Evolutionary conservation across 495 filamentous ascomycete species (phyloP), one percentile per base, ranked within the genome.

Genomic region (Podospora bellae-mahoneyi): DNA sequence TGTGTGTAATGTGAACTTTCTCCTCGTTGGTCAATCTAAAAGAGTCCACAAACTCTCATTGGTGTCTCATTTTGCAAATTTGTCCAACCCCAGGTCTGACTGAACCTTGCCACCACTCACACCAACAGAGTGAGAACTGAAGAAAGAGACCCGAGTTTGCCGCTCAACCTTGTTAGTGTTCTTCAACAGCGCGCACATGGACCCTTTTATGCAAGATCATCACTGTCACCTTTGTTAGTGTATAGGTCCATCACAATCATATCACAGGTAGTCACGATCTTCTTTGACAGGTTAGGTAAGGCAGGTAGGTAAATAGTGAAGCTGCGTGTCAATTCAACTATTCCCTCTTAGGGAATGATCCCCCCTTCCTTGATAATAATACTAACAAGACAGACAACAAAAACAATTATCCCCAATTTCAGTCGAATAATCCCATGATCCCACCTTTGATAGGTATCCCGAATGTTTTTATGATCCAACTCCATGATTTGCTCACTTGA

Each of bases 31-130:
- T 48, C 13, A 10, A 10, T 13, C 3, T 10, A 48, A 48, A 48
- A 48, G 39, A 16, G 39, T 48, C 39, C 39, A 48, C 39, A 48
- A 48, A 48, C 39, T 66, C 56, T 57, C 65, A 26, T 18, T 59
- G 20, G 56, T 66, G 64, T 66, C 48, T 56, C 64, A 30, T 16
- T 48, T 10, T 48, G 39, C 39, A 48, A 48, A 48, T 48, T 2
- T 2, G 39, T 48, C 39, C 39, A 48, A 48, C 39, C 39, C 39
- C 39, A 48, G 39, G 39, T 48, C 9, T 16, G 39, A 48, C 23
- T 23, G 39, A 32, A 7, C 9, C 39, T 48, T 48, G 39, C 39
- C 39, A 18, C 10, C 39, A 13, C 13, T 48, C 6, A 32, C 7
- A 32, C 30, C 30, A 32, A 32, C 7, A 32, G 39, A 16, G 7